A percentile compares a stretch with the other conserved stretches of the same genome.
phyloP scores from a whole-genome alignment of 108 stramenopile species.

The Parmales sp. region DNA sequence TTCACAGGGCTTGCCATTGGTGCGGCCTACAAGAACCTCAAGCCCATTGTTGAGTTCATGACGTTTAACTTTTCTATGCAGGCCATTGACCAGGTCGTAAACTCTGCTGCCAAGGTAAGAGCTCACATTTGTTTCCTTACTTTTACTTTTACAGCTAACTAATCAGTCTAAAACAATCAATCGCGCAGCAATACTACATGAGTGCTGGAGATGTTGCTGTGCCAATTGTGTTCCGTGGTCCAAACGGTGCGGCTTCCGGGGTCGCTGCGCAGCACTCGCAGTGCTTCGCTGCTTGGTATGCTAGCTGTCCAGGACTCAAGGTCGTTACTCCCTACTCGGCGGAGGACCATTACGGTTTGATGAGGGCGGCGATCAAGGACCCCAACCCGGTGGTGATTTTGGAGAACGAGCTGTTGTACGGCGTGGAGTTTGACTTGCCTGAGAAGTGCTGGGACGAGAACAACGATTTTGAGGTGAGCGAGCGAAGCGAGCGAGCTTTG shows the following conservation, averaged over 20 bases:
- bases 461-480: background rate
- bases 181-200: conserved; percentile 74
- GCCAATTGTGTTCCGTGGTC: conserved; percentile 97
- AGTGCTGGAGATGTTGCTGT: conserved; percentile 82
- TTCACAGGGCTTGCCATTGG: conserved; percentile 94
- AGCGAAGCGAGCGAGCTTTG: background rate
- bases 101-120: conserved; percentile 89
- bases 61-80: conserved; percentile 99
- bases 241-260: conserved; percentile 94
- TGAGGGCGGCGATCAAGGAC: conserved; percentile 98
- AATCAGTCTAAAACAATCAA: background rate
- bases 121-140: background rate
- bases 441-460: conserved; percentile 59
- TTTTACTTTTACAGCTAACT: background rate
- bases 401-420: conserved; percentile 98
- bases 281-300: conserved; percentile 97
- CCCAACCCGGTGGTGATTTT: conserved; percentile 95
- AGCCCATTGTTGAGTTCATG: conserved; percentile 98
- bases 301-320: conserved; percentile 79
- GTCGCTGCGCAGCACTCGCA: conserved; percentile 98
- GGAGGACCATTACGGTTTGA: conserved; percentile 95
- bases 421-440: conserved; percentile 82
- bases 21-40: conserved; percentile 82
- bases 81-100: conserved; percentile 97
- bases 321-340: conserved; percentile 88